These are phyloP conservation scores for Pseudonectria foliicola DNA, from an alignment of 2,329 filamentous ascomycete genomes.

Conservation along the genomic window DNA sequence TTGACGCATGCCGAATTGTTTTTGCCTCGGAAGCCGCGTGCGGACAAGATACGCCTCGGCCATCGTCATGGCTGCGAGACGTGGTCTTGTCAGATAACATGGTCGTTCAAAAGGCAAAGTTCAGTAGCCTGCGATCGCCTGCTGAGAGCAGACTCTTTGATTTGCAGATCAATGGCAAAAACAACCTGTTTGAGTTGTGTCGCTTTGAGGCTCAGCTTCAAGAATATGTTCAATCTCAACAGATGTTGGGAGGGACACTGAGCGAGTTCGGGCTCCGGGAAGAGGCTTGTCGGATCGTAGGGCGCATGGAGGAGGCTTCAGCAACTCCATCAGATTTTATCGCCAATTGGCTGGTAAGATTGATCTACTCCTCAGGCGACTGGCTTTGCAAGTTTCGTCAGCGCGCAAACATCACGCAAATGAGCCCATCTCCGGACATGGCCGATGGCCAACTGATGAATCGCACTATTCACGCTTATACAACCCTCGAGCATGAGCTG, in stretches of 20 bases:
- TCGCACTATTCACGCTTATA: slow-evolving; percentile 16
- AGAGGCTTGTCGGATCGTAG: slow-evolving; percentile 17
- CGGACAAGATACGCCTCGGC: not conserved
- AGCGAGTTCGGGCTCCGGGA: slow-evolving; percentile 12
- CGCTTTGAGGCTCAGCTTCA: slow-evolving; percentile 19
- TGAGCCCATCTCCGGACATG: not conserved
- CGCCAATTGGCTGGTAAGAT: slow-evolving; percentile 17
- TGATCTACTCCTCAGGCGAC: slow-evolving; percentile 11
- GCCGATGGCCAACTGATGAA: slow-evolving; percentile 2
- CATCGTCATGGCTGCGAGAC: slow-evolving; percentile 15
- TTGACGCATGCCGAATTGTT: slow-evolving; percentile 8
- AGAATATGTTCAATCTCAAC: slow-evolving; percentile 11
- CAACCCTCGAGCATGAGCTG: slow-evolving; percentile 11
- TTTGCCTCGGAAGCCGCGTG: slow-evolving; percentile 7
- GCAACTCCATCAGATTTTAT: slow-evolving; percentile 16
- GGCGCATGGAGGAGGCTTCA: slow-evolving; percentile 12
- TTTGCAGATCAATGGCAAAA: slow-evolving; percentile 22
- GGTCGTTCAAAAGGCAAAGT: slow-evolving; percentile 15
- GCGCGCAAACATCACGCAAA: slow-evolving; percentile 6
- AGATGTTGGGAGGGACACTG: slow-evolving; percentile 4
- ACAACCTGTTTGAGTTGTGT: slow-evolving; percentile 22
- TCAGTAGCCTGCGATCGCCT: slow-evolving; percentile 18
- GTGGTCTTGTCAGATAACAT: slow-evolving; percentile 11
- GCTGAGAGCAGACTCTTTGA: slow-evolving; percentile 16
- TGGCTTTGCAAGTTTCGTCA: slow-evolving; percentile 16